A percentile compares a stretch with the other conserved stretches of the same genome.
These are phyloP conservation scores for Globisporangium apiculatum DNA, from an alignment of 352 stramenopile genomes.

Conservation along the genomic window DNA sequence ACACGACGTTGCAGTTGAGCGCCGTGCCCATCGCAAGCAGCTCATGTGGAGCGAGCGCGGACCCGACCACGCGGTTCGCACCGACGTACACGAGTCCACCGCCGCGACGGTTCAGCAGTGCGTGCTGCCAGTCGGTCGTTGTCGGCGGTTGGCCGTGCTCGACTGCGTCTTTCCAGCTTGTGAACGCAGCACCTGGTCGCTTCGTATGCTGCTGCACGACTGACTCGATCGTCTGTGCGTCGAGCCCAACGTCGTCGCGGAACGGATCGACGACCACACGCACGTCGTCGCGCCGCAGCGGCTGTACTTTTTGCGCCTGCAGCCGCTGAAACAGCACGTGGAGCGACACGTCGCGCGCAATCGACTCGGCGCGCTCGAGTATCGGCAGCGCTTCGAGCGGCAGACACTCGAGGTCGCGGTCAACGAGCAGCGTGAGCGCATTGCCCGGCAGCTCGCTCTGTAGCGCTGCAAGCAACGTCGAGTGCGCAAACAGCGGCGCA, in stretches of 20 bases:
- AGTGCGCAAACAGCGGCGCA: conserved; percentile 43
- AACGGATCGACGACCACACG: conserved; percentile 56
- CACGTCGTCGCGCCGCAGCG: conserved; percentile 51
- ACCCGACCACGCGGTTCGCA: conserved; percentile 55
- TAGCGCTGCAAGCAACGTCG: conserved; percentile 26
- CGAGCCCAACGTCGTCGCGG: conserved; percentile 36
- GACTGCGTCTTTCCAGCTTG: conserved; percentile 51
- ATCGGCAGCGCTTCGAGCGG: conserved; percentile 46
- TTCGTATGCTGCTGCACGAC: conserved; percentile 37
- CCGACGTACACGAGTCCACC: conserved; percentile 71
- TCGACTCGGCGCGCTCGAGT: conserved; percentile 37
- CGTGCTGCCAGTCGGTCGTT: conserved; percentile 61
- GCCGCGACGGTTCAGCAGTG: conserved; percentile 41
- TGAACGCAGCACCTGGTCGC: conserved; percentile 18
- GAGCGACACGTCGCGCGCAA: conserved; percentile 64
- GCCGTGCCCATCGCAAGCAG: conserved; percentile 67
- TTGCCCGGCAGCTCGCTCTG: conserved; percentile 37
- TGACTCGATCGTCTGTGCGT: conserved; percentile 32
- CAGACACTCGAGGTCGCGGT: conserved; percentile 38
- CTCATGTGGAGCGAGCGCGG: conserved; percentile 24
- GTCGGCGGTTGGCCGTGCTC: conserved; percentile 58
- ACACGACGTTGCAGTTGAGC: conserved; percentile 55
- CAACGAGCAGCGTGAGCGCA: conserved; percentile 41
- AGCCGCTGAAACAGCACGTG: conserved; percentile 58
- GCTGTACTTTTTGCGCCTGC: conserved; percentile 38